Conservation (phyloP, 2,329 filamentous ascomycete genomes). For the Leptographium wingfieldii region DNA sequence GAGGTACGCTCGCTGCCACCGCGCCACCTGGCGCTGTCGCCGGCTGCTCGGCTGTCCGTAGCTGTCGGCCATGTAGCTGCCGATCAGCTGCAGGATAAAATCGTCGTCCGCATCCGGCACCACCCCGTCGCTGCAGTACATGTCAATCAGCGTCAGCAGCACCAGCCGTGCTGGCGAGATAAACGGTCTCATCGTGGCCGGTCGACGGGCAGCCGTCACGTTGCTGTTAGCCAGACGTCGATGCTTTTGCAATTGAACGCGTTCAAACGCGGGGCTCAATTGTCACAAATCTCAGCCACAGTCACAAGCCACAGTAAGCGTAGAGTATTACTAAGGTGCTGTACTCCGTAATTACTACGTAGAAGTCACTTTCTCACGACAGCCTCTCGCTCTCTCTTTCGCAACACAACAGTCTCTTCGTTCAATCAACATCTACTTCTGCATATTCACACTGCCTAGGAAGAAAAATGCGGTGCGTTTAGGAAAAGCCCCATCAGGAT, state of each 20-base stretch:
- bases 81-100: slow-evolving; percentile 27
- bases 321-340: too few species aligned
- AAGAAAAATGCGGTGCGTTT: slow-evolving; percentile 44
- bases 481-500: slow-evolving; percentile 35
- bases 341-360: too few species aligned
- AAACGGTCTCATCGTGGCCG: slow-evolving; percentile 8
- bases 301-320: too few species aligned
- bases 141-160: slow-evolving; percentile 64
- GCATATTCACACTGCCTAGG: not conserved
- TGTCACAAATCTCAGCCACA: too few species aligned
- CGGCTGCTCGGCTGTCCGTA: slow-evolving; percentile 19
- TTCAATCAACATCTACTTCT: too few species aligned
- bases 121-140: slow-evolving; percentile 60
- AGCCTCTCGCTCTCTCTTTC: too few species aligned
- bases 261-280: too few species aligned
- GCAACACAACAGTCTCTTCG: too few species aligned
- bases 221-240: too few species aligned
- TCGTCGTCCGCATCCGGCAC: slow-evolving; percentile 26
- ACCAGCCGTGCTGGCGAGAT: slow-evolving; percentile 48
- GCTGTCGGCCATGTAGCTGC: slow-evolving; percentile 33
- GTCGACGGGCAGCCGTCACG: too few species aligned
- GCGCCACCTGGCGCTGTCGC: slow-evolving; percentile 14
- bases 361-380: too few species aligned
- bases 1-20: slow-evolving; percentile 36
- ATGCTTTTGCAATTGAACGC: too few species aligned